A percentile compares a stretch with the other conserved stretches of the same genome.
Conservation (phyloP, 176 grass and related monocot genomes). For the Tillandsia fasciculata region DNA sequence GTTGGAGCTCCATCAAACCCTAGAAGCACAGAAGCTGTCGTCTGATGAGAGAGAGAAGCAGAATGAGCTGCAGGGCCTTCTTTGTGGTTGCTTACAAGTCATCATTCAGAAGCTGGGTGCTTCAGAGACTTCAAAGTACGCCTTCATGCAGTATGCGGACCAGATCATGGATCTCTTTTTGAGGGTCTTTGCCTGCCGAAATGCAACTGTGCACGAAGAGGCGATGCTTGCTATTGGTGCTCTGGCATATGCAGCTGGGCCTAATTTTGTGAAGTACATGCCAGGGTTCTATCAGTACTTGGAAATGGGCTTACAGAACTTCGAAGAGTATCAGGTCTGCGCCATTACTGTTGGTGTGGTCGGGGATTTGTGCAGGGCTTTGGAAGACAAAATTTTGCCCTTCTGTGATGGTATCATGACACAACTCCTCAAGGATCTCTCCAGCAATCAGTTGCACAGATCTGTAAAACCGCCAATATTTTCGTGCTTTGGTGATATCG, state of each 20-base stretch:
- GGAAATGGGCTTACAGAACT: conserved; percentile 91
- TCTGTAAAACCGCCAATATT: conserved; percentile 80
- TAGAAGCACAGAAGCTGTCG: conserved; percentile 61
- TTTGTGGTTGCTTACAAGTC: conserved; percentile 80
- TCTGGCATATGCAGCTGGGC: conserved; percentile 71
- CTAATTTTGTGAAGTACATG: conserved; percentile 79
- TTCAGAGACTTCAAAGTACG: conserved; percentile 60
- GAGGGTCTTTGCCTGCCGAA: conserved; percentile 70
- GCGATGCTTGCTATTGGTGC: conserved; percentile 94
- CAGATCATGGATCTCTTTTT: conserved; percentile 90
- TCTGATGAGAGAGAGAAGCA: conserved; percentile 79
- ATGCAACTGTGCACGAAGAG: conserved; percentile 87
- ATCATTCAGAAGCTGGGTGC: conserved; percentile 77
- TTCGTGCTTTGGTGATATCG: conserved; percentile 83
- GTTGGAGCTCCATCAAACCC: conserved; percentile 78
- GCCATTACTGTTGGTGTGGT: conserved; percentile 84
- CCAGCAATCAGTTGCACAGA: conserved; percentile 71
- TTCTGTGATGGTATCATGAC: conserved; percentile 88
- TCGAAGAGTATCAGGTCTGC: conserved; percentile 91
- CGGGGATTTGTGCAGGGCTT: conserved; percentile 72
- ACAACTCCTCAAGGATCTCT: conserved; percentile 72
- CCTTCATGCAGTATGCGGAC: conserved; percentile 77
- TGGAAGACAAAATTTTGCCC: conserved; percentile 80
- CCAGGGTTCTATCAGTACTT: conserved; percentile 76
- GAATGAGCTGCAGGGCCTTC: conserved; percentile 77